Base-by-base conservation (phyloP, 495 filamentous ascomycete genomes). In the Penicillium angulare region DNA sequence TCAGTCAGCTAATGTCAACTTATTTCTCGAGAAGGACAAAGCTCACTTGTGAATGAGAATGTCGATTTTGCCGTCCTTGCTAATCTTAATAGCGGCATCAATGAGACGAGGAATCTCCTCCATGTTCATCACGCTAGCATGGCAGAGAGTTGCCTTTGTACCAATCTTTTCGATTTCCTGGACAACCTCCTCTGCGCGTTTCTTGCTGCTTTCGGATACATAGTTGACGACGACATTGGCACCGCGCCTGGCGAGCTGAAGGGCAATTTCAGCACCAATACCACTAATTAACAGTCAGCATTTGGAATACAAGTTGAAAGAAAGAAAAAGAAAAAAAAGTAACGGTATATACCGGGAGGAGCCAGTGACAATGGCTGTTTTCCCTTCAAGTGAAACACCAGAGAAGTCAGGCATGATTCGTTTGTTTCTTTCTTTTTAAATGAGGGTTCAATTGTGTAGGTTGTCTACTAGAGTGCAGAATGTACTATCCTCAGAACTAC, bases 221-320 rank as follows among this genome's bases (percentile, higher is more conserved):
- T 67, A 58, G 59, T 69, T 41, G 29, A 52, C 53, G 2, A 43
- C 20, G 23, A 76, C 73, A 6, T 58, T 59, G 16, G 68, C 71
- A 6, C 74, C 75, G 47, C 70, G 63, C 2, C 58, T 51, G 31
- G 72, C 70, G 5, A 80, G 60, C 1, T 63, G 59, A 3, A 34
- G n/a, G 10, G 71, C 75, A 38, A 77, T 75, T 6, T 59, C 67
- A 3, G 71, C 71, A 2, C 77, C 75, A 27, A 80, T 78, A 22
- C 75, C 77, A 43, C 59, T 74, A 18, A n/a, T n/a, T n/a, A n/a
- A n/a, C n/a, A n/a, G 20, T 40, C n/a, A 38, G 34, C 32, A 10
- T 34, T n/a, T n/a, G n/a, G n/a, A n/a, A n/a, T n/a, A n/a, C n/a
- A n/a, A n/a, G n/a, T n/a, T n/a, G n/a, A n/a, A n/a, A n/a, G n/a